Evolutionary conservation across 2,329 filamentous ascomycete species (phyloP), one percentile per base, ranked within the genome.

Genomic region (Lachnellula cervina): DNA sequence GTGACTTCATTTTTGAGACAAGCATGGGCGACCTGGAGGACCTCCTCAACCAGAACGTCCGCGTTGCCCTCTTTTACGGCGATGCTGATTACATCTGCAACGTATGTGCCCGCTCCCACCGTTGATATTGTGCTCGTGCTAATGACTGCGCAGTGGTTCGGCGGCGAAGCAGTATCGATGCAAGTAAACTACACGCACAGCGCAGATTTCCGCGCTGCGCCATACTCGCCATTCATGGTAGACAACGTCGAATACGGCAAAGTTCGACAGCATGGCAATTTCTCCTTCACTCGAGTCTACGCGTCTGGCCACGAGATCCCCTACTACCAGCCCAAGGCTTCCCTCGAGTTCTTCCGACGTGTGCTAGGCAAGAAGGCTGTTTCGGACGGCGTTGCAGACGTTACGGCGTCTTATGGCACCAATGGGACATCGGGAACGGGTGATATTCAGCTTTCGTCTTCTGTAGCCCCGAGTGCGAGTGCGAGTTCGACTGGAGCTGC

Each of bases 231-330:
- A 9, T 71, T 82, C 5, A 82, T 87, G 23, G 86, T 88, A 66
- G 77, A 77, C 28, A 76, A 77, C 8, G 84, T 84, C 69, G 79
- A 82, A 64, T 87, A 81, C 54, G 89, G 88, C 16, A 79, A 81
- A 55, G 87, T 89, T 0, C 80, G 88, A 7, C 88, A 93, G 69
- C 87, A 81, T 64, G 88, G 86, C 14, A 90, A 90, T 62, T 78
- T 87, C 55, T 82, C 78, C 25, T 87, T 87, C 67, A 80, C 80
- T 37, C 76, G 84, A 16, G 74, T 87, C 48, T 87, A 83, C 68
- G 79, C 86, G 62, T 76, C 83, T 23, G 83, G 84, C 2, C 84
- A 87, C 64, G 32, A 61, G 37, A 35, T 51, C 14, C 49, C 49
- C 7, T 44, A 51, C 23, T 51, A 51, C 23, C 49, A 51, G 28